These are phyloP conservation scores for Rhodotorula toruloides DNA, from an alignment of 768 basidiomycete genomes.

Conservation along the genomic window DNA sequence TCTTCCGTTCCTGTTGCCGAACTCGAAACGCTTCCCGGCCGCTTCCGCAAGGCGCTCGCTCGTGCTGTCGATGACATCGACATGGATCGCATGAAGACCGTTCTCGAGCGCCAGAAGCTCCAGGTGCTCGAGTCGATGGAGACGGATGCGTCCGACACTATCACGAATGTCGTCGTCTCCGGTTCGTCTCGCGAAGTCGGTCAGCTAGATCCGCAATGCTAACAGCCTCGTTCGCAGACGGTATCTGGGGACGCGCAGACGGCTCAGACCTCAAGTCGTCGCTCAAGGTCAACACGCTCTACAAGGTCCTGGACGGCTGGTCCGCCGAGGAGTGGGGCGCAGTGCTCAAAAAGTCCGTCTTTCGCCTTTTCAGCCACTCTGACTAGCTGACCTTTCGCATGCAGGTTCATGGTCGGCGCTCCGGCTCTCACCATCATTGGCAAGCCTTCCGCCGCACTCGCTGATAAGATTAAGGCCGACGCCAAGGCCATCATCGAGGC, in stretches of 20 bases:
- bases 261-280: slow-evolving; percentile 69
- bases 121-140: slow-evolving; percentile 79
- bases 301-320: slow-evolving; percentile 65
- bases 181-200: not conserved
- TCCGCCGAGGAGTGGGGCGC: slow-evolving; percentile 67
- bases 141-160: slow-evolving; percentile 72
- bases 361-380: not conserved
- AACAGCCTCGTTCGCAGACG: slow-evolving; percentile 52
- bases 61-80: slow-evolving; percentile 70
- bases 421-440: slow-evolving; percentile 72
- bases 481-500: slow-evolving; percentile 70
- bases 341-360: slow-evolving; percentile 64
- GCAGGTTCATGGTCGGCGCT: slow-evolving; percentile 72
- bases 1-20: slow-evolving; percentile 77
- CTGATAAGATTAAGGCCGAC: slow-evolving; percentile 69
- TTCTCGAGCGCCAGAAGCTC: slow-evolving; percentile 75
- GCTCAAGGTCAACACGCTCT: slow-evolving; percentile 74
- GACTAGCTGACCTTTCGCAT: not conserved
- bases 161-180: slow-evolving; percentile 65
- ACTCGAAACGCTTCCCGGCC: slow-evolving; percentile 65
- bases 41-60: slow-evolving; percentile 63
- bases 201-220: not conserved
- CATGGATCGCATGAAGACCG: slow-evolving; percentile 80
- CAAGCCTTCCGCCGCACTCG: slow-evolving; percentile 78
- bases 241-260: slow-evolving; percentile 75